A percentile compares a stretch with the other conserved stretches of the same genome.
Evolutionary conservation across 805 yeast species (phyloP).

Genomic region (Ogataea neopini): DNA sequence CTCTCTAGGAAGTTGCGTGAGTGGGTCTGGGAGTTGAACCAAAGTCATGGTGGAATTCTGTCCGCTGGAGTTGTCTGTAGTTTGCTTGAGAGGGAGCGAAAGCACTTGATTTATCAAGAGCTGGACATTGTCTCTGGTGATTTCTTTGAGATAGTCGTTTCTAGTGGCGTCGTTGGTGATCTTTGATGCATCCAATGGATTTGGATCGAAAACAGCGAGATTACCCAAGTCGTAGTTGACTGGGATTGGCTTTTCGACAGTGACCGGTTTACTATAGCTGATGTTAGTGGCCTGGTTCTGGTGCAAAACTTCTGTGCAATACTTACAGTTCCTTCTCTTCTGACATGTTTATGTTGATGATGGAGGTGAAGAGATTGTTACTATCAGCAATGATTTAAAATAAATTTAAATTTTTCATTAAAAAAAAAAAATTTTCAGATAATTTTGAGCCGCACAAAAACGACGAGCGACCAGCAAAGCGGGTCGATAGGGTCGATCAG

Average conservation of each 20-base stretch:
- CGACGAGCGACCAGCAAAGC: too few species aligned
- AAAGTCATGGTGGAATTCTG: constrained; percentile 73
- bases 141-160: constrained; percentile 62
- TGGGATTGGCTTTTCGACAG: constrained; percentile 90
- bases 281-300: constrained; percentile 7
- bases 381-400: neutral
- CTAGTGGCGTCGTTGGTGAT: constrained; percentile 54
- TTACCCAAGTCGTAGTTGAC: constrained; percentile 88
- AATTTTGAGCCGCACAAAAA: constrained; percentile 15
- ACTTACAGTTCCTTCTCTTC: constrained; percentile 23
- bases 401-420: constrained; percentile 1
- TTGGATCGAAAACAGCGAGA: constrained; percentile 84
- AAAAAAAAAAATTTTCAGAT: constrained; percentile 9
- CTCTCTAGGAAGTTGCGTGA: constrained; percentile 86
- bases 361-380: neutral
- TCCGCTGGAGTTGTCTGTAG: constrained; percentile 57
- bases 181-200: constrained; percentile 70
- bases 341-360: constrained; percentile 13
- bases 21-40: constrained; percentile 81
- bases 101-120: constrained; percentile 85
- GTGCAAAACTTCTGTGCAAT: neutral
- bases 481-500: too few species aligned
- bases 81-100: constrained; percentile 84
- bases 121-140: constrained; percentile 92
- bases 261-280: constrained; percentile 58